Evolutionary conservation across 495 filamentous ascomycete species (phyloP).

Genomic region (Lophium mytilinum): DNA sequence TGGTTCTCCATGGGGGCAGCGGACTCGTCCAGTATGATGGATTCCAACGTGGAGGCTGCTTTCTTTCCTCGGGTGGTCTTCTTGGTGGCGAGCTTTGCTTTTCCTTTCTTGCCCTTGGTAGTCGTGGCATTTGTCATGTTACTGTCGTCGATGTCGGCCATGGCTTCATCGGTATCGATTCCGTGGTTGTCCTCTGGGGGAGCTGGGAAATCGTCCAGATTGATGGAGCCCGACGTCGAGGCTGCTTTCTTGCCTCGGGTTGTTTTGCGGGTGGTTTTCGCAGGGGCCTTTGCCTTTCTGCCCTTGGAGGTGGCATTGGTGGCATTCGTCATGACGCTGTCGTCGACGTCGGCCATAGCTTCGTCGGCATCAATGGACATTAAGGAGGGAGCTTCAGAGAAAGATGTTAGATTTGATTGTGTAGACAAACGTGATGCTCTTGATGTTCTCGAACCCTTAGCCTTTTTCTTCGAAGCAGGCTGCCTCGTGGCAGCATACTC

Average conservation of each 20-base stretch:
- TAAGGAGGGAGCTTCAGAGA: conserved; percentile 47
- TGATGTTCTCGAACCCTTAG: conserved; percentile 34
- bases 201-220: neutral
- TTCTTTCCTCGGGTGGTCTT: conserved; percentile 36
- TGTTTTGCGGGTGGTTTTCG: conserved; percentile 32
- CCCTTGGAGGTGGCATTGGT: conserved; percentile 45
- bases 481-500: conserved; percentile 33
- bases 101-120: conserved; percentile 37
- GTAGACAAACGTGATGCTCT: conserved; percentile 49
- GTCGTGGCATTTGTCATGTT: conserved; percentile 43
- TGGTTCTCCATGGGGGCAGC: neutral
- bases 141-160: conserved; percentile 57
- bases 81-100: conserved; percentile 19
- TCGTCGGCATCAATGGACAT: conserved; percentile 31
- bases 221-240: neutral
- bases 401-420: conserved; percentile 42
- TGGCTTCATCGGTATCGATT: neutral
- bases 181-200: neutral
- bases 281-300: conserved; percentile 23
- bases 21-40: neutral
- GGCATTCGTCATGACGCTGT: conserved; percentile 56
- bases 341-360: conserved; percentile 52
- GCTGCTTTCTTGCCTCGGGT: conserved; percentile 26
- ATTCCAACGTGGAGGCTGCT: neutral
- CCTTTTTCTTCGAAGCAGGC: conserved; percentile 10